phyloP scores from a whole-genome alignment of 2,329 filamentous ascomycete genomes.

The Colletotrichum phormii region DNA sequence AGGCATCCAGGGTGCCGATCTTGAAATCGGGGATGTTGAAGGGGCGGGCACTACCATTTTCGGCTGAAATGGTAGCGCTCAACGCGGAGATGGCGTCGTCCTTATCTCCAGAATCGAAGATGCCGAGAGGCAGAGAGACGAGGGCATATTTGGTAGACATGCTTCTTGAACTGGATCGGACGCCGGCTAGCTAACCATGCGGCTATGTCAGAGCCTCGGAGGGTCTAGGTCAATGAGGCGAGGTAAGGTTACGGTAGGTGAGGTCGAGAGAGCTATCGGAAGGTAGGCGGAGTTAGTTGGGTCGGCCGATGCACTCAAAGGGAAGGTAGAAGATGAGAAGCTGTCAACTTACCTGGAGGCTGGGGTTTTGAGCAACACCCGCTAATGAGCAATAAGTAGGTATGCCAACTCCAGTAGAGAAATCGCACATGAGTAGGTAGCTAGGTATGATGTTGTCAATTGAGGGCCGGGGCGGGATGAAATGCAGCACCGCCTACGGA shows the following conservation, averaged over 20 bases:
- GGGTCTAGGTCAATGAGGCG: background rate
- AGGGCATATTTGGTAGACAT: slow-evolving; percentile 81
- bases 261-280: background rate
- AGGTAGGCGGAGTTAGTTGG: background rate
- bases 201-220: background rate
- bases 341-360: background rate
- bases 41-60: slow-evolving; percentile 79
- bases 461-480: background rate
- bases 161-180: slow-evolving; percentile 4
- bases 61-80: slow-evolving; percentile 75
- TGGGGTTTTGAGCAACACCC: background rate
- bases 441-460: background rate
- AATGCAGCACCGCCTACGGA: background rate
- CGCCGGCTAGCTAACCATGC: slow-evolving; percentile 19
- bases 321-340: background rate
- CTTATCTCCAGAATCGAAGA: slow-evolving; percentile 82
- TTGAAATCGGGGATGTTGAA: slow-evolving; percentile 96
- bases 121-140: slow-evolving; percentile 89
- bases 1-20: slow-evolving; percentile 93
- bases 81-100: slow-evolving; percentile 86
- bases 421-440: background rate
- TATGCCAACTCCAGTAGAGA: background rate
- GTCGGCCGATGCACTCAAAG: background rate
- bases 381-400: background rate
- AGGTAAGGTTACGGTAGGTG: background rate